Evolutionary conservation across 306 rosid genomes (phyloP).

Genomic region (Vachellia collinsii): DNA sequence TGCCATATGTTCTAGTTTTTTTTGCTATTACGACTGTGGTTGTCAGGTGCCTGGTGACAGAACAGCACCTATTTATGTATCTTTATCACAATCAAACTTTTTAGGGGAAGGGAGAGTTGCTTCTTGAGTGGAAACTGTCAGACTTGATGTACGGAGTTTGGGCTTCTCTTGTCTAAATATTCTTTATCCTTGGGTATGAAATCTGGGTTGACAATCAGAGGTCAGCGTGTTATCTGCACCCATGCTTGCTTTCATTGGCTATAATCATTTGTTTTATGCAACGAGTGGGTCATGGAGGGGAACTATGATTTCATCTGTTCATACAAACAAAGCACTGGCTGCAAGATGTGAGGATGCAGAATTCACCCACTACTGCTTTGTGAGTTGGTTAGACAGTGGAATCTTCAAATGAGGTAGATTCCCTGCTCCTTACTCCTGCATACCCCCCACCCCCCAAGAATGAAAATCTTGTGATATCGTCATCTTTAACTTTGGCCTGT

Average conservation of each 20-base stretch:
- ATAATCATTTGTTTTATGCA: slow-evolving; percentile 48
- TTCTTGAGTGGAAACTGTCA: slow-evolving; percentile 49
- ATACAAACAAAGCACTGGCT: slow-evolving; percentile 57
- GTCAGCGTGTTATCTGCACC: slow-evolving; percentile 52
- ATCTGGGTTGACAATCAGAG: slow-evolving; percentile 59
- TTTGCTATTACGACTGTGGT: slow-evolving; percentile 54
- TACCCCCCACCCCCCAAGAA: slow-evolving; percentile 5
- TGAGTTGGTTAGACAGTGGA: slow-evolving; percentile 54
- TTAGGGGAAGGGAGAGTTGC: slow-evolving; percentile 49
- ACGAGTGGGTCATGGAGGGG: slow-evolving; percentile 56
- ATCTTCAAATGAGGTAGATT: slow-evolving; percentile 74
- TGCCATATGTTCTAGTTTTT: slow-evolving; percentile 42
- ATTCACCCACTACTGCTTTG: slow-evolving; percentile 56
- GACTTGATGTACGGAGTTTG: slow-evolving; percentile 63
- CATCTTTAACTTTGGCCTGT: slow-evolving; percentile 28
- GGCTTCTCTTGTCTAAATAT: slow-evolving; percentile 53
- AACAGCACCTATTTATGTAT: slow-evolving; percentile 57
- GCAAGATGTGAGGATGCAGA: slow-evolving; percentile 64
- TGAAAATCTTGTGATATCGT: slow-evolving; percentile 29
- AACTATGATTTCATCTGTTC: slow-evolving; percentile 49
- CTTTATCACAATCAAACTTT: slow-evolving; percentile 48
- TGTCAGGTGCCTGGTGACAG: slow-evolving; percentile 51
- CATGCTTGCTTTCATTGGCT: slow-evolving; percentile 51
- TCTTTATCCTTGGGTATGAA: slow-evolving; percentile 55
- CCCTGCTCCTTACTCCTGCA: slow-evolving; percentile 39